Base-by-base conservation (phyloP, 78 protist genomes). In the Dictyostelium purpureum region DNA sequence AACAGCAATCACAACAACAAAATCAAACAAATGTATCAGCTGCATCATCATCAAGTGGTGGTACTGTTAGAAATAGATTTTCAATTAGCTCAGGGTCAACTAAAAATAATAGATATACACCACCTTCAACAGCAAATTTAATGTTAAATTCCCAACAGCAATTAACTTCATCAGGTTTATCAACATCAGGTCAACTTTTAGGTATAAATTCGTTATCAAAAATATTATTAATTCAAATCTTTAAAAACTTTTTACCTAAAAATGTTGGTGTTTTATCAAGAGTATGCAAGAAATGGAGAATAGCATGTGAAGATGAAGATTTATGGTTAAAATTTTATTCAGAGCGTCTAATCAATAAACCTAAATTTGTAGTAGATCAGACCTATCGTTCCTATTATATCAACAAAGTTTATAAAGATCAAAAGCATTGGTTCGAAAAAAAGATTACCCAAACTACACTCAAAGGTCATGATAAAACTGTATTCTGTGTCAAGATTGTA, bases 201-300 rank as follows among this genome's bases (percentile, higher is more conserved):
- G 7, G 31, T 14, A 79, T 77, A 9, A 14, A 4, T 40, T 79
- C 71, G 18, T 47, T 28, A 2, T 65, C 77, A 31, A 67, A 33
- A 14, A 61, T 28, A 70, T 35, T 82, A 31, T 40, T 54, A 31
- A 67, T 54, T 28, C 52, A 38, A 12, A 42, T 82, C 10, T 82
- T 82, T 56, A 82, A 37, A n/a, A 38, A 33, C 56, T 18, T 82
- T 2, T 4, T 12, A 9, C 54, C 76, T 18, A 65, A 38, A 12
- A 45, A n/a, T 37, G 45, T 33, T 0, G 21, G 21, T 28, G 19
- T 11, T 19, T 28, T 65, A n/a, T n/a, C 59, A 40, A 49, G 52
- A 28, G 90, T 82, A 21, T 82, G 90, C 42, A 82, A 70, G 56
- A 2, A 7, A 26, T 82, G 90, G 90, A 52, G 70, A 43, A 35